Evolutionary conservation across 2,329 filamentous ascomycete genomes (phyloP), one percentile per base, ranked within the genome.

Genomic region (Metarhizium sp.): DNA sequence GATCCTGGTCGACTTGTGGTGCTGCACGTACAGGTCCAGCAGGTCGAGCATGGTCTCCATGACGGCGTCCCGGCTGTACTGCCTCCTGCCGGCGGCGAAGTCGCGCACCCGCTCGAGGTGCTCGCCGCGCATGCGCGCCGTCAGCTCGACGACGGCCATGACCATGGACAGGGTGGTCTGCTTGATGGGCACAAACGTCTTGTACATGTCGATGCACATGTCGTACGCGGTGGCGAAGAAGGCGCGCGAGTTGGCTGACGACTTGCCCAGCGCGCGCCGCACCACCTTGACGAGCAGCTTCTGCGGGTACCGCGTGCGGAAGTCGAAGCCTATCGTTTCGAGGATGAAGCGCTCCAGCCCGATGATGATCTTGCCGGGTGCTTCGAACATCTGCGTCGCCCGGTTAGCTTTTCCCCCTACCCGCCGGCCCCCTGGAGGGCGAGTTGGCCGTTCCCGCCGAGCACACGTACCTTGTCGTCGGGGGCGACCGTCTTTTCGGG

Each of bases 281-380:
- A 85, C 78, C 30, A 96, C 78, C 73, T 97, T 97, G 61, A 90
- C 79, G 46, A 97, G 76, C 25, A 90, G 78, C 60, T 91, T 89
- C 63, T 96, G 90, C 0, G 92, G 91, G 64, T 95, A 88, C 42
- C 91, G 85, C 56, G 86, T 92, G 40, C 92, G 85, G 67, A 97
- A 97, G 70, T 99, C 92, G 70, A 99, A 99, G 59, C 88, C 87
- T 34, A 92, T 87, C 2, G 90, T 87, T 72, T 99, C 94, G 52
- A 99, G 85, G 71, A 97, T 95, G 55, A 95, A 81, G 5, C 94
- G 83, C 72, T 99, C 94, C 3, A 97, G 81, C 2, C 90, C 90
- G 59, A 96, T 91, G 60, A 96, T 87, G 56, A 86, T 82, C 61
- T 90, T 88, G 14, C 88, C 87, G 3, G 86, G 83, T 1, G 76